Base-by-base conservation (phyloP, 176 grass and related monocot species). In the Eleusine indica region DNA sequence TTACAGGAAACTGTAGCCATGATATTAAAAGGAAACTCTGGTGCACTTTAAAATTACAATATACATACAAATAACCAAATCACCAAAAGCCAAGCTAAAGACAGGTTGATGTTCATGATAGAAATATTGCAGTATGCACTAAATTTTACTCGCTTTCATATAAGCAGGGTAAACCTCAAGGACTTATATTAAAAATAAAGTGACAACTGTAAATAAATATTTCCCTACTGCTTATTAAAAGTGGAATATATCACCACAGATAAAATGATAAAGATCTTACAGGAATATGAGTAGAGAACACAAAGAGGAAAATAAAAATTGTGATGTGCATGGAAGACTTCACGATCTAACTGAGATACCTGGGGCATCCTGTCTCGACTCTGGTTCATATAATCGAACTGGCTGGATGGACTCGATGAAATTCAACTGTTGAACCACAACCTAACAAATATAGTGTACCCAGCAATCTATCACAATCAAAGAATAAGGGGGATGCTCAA, bases 401-500 rank as follows among this genome's bases (percentile, higher is more conserved):
- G 80, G 81, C 28, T 92, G 75, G 76, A 71, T 84, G 41, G 70
- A 86, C 74, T 86, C 85, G 4, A 99, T 84, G 74, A 99, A 99
- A 83, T 96, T 94, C 42, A 99, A 76, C 80, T 96, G 56, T 60
- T 96, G 83, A 90, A 96, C 96, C 10, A 90, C 87, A 78, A 99
- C 89, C 96, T 99, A 75, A 38, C 38, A 83, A 84, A 75, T 32
- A 83, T 16, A 75, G 19, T 38, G 63, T 39, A 66, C 18, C 44
- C 13, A 82, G 42, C 40, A 48, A 73, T 73, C n/a, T 19, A 71
- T 80, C 74, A 75, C 60, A 69, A 57, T 38, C 54, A 86, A 0
- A 13, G 58, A 48, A 92, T 60, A 77, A 39, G 43, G 39, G 51
- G 51, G 29, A 58, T 25, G 19, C 82, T 12, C 42, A 38, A 22